Evolutionary conservation across 1,284 basidiomycete genomes (phyloP), one percentile per base, ranked within the genome.

Genomic region (Cutaneotrichosporon cutaneum): DNA sequence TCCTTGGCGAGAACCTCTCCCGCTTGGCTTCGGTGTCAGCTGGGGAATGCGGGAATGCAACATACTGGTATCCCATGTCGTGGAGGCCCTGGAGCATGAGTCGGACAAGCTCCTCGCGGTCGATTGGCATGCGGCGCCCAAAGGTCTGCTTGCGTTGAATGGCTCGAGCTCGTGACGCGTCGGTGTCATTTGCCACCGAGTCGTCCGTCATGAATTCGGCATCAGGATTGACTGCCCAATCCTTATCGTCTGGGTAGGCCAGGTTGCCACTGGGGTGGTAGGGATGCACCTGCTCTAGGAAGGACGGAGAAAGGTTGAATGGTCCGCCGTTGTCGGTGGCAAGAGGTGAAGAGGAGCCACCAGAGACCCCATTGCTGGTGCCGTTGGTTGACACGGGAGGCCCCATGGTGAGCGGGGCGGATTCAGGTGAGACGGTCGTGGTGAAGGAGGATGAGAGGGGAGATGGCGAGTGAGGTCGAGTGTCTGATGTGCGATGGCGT

Each of bases 41-140:
- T 27, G 22, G 27, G 13, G 16, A 39, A 39, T 3, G 26, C 39
- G 18, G 18, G 18, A 16, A 36, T 10, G 2, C n/a, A 11, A 87
- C 94, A 81, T 75, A 95, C 90, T 85, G 83, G 76, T 96, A 97
- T 6, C 96, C 95, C 58, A 96, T 88, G 79, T 99, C 95, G 67
- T 89, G 83, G 68, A 99, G 80, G 63, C 89, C 90, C 78, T 99
- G 95, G 66, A 98, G 83, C 50, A 94, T 87, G 53, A 99, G 81
- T 70, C 95, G 84, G 56, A 98, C 88, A 69, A 94, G 90, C 81
- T 99, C 94, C 77, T 94, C 89, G 68, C 92, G 84, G 79, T 94
- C 87, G 60, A 96, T 65, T 0, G 77, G 77, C 74, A 77, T 77
- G 45, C 75, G 59, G 54, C 71, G 73, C 9, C 70, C 70, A 14